Percentiles rank a stretch among this genome's conserved stretches.
Evolutionary conservation across 768 basidiomycete genomes (phyloP).

Genomic region (Boletus reticuloceps): DNA sequence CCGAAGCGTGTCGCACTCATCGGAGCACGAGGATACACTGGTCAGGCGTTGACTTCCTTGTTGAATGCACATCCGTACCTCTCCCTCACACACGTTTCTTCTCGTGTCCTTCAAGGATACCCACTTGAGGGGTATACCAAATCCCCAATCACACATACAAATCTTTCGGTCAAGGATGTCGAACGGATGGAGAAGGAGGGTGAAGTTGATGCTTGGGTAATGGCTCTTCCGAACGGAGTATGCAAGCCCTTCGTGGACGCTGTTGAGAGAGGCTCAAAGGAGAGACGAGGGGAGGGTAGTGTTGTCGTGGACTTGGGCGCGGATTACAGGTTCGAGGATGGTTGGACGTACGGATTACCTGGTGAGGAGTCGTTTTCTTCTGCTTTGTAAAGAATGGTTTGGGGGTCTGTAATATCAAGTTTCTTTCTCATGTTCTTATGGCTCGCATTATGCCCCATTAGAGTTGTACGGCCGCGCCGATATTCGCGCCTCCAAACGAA

Average conservation of each 20-base stretch:
- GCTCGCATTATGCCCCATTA: slow-evolving; percentile 28
- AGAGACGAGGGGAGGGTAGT: slow-evolving; percentile 48
- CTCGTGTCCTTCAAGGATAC: slow-evolving; percentile 86
- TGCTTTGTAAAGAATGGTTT: slow-evolving; percentile 31
- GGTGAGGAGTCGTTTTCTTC: slow-evolving; percentile 65
- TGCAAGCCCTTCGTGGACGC: slow-evolving; percentile 98
- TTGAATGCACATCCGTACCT: slow-evolving; percentile 87
- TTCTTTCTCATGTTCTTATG: slow-evolving; percentile 31
- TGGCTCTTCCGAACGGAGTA: slow-evolving; percentile 97
- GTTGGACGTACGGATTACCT: slow-evolving; percentile 97
- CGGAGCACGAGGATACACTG: slow-evolving; percentile 95
- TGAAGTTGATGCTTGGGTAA: slow-evolving; percentile 96
- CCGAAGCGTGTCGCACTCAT: slow-evolving; percentile 92
- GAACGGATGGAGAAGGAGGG: slow-evolving; percentile 85
- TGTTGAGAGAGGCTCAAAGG: slow-evolving; percentile 70
- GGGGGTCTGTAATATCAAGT: slow-evolving; percentile 35
- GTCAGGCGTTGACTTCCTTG: slow-evolving; percentile 86
- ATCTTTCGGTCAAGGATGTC: slow-evolving; percentile 76
- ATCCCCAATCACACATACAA: slow-evolving; percentile 67
- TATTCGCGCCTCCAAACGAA: slow-evolving; percentile 72
- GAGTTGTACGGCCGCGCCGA: slow-evolving; percentile 81
- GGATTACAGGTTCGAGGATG: slow-evolving; percentile 92
- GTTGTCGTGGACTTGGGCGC: slow-evolving; percentile 92
- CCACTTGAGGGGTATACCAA: slow-evolving; percentile 82
- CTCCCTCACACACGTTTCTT: slow-evolving; percentile 92